A percentile compares a stretch with the other conserved stretches of the same genome.
Evolutionary conservation across 2,329 filamentous ascomycete genomes (phyloP).

Genomic region (Monosporascus sp.): DNA sequence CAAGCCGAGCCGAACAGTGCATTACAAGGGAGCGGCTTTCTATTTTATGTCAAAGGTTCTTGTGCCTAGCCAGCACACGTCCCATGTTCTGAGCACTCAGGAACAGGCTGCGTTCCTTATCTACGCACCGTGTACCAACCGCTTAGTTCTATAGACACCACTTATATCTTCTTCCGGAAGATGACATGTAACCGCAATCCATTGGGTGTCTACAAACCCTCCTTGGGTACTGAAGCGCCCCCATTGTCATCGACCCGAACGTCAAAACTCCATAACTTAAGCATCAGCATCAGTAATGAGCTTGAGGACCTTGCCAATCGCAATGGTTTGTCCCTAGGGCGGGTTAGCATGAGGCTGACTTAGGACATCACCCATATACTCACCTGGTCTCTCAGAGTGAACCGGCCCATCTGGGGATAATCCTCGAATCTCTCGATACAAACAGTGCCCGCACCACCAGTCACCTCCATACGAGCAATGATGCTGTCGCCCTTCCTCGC

Average conservation of each 20-base stretch:
- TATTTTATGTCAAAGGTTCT: neutral
- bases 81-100: neutral
- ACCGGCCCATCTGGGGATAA: conserved; percentile 88
- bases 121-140: neutral
- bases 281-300: conserved; percentile 47
- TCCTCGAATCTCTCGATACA: conserved; percentile 95
- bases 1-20: neutral
- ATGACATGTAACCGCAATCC: neutral
- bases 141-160: neutral
- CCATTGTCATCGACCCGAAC: neutral
- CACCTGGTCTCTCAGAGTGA: conserved; percentile 85
- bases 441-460: conserved; percentile 75
- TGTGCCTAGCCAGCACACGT: neutral
- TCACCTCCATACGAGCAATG: conserved; percentile 86
- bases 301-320: conserved; percentile 98
- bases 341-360: conserved; percentile 15
- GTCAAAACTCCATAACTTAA: conserved; percentile 10
- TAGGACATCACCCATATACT: conserved; percentile 17
- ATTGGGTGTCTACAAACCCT: too few species aligned
- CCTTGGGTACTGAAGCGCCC: neutral
- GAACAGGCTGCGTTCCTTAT: neutral
- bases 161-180: neutral
- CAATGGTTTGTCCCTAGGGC: conserved; percentile 89
- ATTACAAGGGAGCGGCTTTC: neutral
- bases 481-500: conserved; percentile 78